These are phyloP conservation scores for Vitis hybrid DNA, from an alignment of 177 flowering plant genomes.

Conservation along the genomic window DNA sequence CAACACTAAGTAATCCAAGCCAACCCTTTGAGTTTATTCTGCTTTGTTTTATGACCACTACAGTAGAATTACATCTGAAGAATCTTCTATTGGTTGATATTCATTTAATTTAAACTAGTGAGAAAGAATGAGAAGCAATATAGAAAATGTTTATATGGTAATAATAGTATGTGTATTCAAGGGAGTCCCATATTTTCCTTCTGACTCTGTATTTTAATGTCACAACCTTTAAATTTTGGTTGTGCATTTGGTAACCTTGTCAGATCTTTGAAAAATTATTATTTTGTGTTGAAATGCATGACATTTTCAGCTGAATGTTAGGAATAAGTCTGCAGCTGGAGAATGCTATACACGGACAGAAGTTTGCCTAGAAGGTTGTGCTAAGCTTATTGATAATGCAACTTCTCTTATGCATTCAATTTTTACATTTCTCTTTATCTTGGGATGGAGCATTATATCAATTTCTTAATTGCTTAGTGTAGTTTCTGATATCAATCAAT, in stretches of 20 bases:
- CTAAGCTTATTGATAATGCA: conserved; percentile 1
- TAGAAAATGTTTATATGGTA: no score
- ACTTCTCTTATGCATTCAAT: background rate
- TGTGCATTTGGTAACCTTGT: background rate
- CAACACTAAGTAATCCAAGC: no score
- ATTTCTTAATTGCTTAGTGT: background rate
- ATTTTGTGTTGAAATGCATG: conserved; percentile 11
- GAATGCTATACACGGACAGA: conserved; percentile 89
- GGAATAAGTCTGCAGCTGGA: conserved; percentile 96
- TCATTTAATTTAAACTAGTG: no score
- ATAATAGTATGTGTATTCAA: background rate
- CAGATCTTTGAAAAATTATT: background rate
- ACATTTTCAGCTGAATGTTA: conserved; percentile 74
- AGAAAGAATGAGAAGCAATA: no score
- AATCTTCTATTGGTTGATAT: no score
- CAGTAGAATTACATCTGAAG: no score
- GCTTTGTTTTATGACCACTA: no score
- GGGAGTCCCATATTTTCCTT: background rate
- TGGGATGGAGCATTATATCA: background rate
- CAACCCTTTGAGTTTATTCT: no score
- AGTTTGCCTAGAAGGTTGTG: conserved; percentile 89
- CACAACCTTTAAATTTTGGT: background rate
- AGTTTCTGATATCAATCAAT: background rate
- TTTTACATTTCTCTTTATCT: background rate
- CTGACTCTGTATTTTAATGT: background rate